Evolutionary conservation across 1,284 basidiomycete genomes (phyloP), one percentile per base, ranked within the genome.

Genomic region (Moniliella sp.): DNA sequence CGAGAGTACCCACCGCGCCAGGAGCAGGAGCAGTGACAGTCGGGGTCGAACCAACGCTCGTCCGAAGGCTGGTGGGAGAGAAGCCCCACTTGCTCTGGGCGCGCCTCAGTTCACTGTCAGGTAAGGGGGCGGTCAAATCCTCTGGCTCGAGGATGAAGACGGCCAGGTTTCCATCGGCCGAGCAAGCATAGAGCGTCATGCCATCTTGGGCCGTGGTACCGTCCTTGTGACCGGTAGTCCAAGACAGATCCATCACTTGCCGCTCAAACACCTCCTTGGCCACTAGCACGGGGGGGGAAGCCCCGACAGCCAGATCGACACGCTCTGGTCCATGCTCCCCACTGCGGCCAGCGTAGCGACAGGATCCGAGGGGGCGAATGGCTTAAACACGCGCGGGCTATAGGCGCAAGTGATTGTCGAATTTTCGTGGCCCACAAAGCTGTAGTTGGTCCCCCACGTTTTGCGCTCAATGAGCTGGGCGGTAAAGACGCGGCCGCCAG

Each of bases 401-500:
- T 50, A 57, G 7, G 55, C 48, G 18, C 25, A 21, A 9, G 28
- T 18, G n/a, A 14, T 18, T 7, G 28, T 7, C 0, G 84, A 88
- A 50, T 94, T 91, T 58, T 88, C 82, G 54, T 99, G 88, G 0
- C 88, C 88, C 26, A 97, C 86, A 32, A 99, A 69, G 43, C 78
- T 83, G 9, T 56, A 48, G 35, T 52, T 48, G 17, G 43, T 47
- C 17, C 31, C 37, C 59, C 59, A 61, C 4, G 73, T 69, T 30
- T 75, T 74, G 18, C 88, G 69, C 4, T 79, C 76, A 42, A 94
- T 83, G 15, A 97, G 82, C 8, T 82, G 82, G 2, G 86, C 84
- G 30, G 93, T 88, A 60, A 97, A 99, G 5, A 97, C 84, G 34
- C 83, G 86, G 3, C 84, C n/a, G n/a, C n/a, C n/a, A n/a, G n/a